Percentiles rank a stretch among this genome's conserved stretches.
Conservation (phyloP, 2,329 filamentous ascomycete genomes). For the Trichoderma hamatum region DNA sequence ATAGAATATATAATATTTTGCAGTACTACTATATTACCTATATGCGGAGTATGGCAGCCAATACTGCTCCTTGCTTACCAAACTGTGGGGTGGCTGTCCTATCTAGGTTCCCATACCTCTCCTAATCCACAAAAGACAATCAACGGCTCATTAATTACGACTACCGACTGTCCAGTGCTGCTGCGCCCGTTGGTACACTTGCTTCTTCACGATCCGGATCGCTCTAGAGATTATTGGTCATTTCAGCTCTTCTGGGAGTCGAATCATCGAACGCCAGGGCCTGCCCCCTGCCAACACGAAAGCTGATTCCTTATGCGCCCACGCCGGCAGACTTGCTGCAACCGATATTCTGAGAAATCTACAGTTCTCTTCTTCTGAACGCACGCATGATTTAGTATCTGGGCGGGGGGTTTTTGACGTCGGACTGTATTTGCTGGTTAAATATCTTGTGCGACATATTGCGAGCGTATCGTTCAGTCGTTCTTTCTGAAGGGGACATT, state of each 20-base stretch:
- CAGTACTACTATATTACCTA: neutral
- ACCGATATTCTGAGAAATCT: neutral
- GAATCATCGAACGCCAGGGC: neutral
- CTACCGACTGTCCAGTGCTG: neutral
- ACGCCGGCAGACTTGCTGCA: neutral
- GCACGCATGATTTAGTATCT: neutral
- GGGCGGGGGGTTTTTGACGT: neutral
- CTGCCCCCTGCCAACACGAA: neutral
- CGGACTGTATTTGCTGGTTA: neutral
- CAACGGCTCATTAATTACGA: slow-evolving; percentile 18
- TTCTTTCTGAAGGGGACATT: neutral
- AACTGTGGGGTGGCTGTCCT: slow-evolving; percentile 1
- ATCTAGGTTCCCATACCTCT: slow-evolving; percentile 19
- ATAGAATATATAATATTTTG: too few relatives aligned
- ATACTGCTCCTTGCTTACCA: slow-evolving; percentile 6
- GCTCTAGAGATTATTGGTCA: neutral
- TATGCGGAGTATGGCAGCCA: neutral
- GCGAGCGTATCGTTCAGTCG: neutral
- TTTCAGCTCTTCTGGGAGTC: neutral
- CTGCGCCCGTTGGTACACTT: neutral
- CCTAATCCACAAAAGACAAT: slow-evolving; percentile 17
- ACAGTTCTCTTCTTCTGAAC: neutral
- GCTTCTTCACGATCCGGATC: neutral
- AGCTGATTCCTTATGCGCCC: slow-evolving; percentile 3
- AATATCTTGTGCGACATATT: neutral